Evolutionary conservation across 2,329 filamentous ascomycete genomes (phyloP), one percentile per base, ranked within the genome.

Genomic region (Epicoccum sorghinum): DNA sequence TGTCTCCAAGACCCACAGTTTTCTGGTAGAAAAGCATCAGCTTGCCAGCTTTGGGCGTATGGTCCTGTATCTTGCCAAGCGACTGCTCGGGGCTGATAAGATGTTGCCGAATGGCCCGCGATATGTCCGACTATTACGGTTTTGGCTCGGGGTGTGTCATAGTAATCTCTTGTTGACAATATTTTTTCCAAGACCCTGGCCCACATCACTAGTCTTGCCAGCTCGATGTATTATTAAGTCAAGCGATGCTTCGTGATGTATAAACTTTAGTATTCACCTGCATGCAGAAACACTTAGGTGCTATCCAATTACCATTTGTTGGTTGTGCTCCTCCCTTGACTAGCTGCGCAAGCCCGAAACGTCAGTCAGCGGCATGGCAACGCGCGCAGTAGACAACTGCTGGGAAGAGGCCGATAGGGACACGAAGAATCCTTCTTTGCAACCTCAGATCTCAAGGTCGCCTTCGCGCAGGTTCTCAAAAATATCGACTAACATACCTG

Each of bases 401-500:
- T 27, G 44, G 23, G 23, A 48, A 7, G 45, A 42, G 30, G 27
- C 10, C 27, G 41, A 49, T 7, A 29, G 22, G 22, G 18, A 12
- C 8, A 36, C 29, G 27, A 36, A 46, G 22, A 4, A n/a, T 27
- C 3, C 2, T 8, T 14, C 12, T n/a, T 24, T 18, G 4, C n/a
- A 42, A 8, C 4, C 4, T 45, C 10, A 22, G 10, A 13, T 14
- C 5, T 40, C 42, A 42, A 2, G 10, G 22, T 23, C 18, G 24
- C 29, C 32, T 18, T 43, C 43, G 14, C 10, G 22, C 29, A 18
- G 27, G 24, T 48, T 44, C 3, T 57, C 46, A 7, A 7, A 13
- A 6, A 9, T n/a, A 6, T 24, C 43, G 27, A 10, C 14, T 14
- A 56, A 50, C 7, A 68, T 67, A 65, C 39, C 57, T 7, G 39